A percentile compares a stretch with the other conserved stretches of the same genome.
These are phyloP conservation scores for Lathyrus sativus DNA, from an alignment of 306 rosid genomes.

Conservation along the genomic window DNA sequence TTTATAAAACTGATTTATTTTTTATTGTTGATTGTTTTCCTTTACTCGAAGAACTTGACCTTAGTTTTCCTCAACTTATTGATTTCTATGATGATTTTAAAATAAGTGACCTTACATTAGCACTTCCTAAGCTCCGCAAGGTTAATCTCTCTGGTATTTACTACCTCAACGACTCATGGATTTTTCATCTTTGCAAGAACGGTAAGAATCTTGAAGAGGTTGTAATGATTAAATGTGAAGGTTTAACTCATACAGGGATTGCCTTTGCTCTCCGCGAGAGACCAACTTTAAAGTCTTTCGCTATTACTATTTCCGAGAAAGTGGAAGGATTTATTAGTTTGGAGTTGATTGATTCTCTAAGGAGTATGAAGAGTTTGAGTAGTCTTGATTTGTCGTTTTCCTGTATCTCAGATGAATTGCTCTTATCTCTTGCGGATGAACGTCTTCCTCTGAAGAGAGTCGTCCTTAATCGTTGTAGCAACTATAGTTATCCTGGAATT, in stretches of 20 bases:
- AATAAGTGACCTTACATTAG: conserved; percentile 22
- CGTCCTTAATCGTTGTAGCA: conserved; percentile 39
- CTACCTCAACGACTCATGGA: conserved; percentile 41
- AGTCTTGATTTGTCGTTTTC: conserved; percentile 46
- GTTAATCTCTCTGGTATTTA: conserved; percentile 55
- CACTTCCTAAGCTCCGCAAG: conserved; percentile 51
- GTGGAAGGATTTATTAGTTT: background rate
- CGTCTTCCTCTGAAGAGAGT: conserved; percentile 61
- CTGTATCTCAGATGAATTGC: conserved; percentile 52
- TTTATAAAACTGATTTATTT: conserved; percentile 37
- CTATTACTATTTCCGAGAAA: background rate
- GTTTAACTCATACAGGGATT: conserved; percentile 48
- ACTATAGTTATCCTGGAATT: conserved; percentile 30
- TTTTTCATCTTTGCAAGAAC: conserved; percentile 42
- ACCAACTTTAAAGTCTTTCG: conserved; percentile 47
- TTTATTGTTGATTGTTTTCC: conserved; percentile 50
- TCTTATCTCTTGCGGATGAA: conserved; percentile 50
- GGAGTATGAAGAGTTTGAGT: conserved; percentile 38
- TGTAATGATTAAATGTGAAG: conserved; percentile 30
- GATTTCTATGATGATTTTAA: background rate
- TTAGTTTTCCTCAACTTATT: conserved; percentile 44
- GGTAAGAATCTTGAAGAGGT: conserved; percentile 45
- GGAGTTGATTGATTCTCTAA: conserved; percentile 34
- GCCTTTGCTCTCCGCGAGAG: conserved; percentile 41
- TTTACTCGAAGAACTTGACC: conserved; percentile 39